Evolutionary conservation across 257 asterid species (phyloP).

Genomic region (Ocimum tenuiflorum): DNA sequence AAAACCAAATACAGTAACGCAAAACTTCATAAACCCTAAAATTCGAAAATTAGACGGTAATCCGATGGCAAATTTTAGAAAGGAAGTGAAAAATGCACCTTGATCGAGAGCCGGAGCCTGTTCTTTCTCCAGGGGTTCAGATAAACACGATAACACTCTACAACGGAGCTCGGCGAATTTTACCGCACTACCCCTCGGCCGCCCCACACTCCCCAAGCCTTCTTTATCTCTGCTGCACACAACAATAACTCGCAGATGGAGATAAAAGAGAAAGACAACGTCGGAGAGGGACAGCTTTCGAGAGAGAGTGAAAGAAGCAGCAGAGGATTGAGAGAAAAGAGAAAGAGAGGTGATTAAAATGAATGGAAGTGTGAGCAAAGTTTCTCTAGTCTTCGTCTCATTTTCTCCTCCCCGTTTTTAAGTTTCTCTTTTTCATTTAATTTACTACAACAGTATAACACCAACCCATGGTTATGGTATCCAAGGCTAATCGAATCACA

Average conservation of each 20-base stretch:
- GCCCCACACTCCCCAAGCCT: slow-evolving; percentile 10
- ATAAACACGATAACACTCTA: slow-evolving; percentile 20
- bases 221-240: slow-evolving; percentile 15
- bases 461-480: no score
- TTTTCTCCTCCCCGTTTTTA: background rate
- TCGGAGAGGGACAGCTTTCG: slow-evolving; percentile 15
- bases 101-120: slow-evolving; percentile 44
- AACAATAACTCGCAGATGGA: slow-evolving; percentile 2
- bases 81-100: slow-evolving; percentile 31
- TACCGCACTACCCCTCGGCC: slow-evolving; percentile 13
- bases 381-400: slow-evolving; percentile 17
- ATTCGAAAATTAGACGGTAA: slow-evolving; percentile 14
- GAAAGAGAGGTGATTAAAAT: background rate
- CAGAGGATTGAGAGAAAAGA: slow-evolving; percentile 5
- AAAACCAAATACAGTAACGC: background rate
- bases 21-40: background rate
- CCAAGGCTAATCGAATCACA: no score
- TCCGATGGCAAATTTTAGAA: slow-evolving; percentile 17
- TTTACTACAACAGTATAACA: no score
- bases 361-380: slow-evolving; percentile 14
- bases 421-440: background rate
- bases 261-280: slow-evolving; percentile 22
- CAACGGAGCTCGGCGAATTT: slow-evolving; percentile 12
- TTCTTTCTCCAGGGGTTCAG: slow-evolving; percentile 4
- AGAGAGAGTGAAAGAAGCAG: slow-evolving; percentile 22